Conservation (phyloP, 495 filamentous ascomycete genomes). For the Endocarpon pusillum region DNA sequence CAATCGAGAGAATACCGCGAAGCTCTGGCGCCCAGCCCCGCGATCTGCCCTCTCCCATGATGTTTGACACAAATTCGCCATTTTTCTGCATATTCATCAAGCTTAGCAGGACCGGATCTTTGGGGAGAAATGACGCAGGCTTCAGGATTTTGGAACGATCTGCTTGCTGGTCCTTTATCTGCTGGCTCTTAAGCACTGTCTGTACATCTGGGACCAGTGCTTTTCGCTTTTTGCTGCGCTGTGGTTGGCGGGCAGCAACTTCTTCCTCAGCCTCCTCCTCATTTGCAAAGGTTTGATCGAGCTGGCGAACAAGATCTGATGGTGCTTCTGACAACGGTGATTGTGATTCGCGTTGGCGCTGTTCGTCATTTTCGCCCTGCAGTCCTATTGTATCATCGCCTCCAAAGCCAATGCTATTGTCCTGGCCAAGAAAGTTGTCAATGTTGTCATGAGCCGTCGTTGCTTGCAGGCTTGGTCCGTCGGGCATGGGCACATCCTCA, state of each 20-base stretch:
- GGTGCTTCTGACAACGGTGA: conserved; percentile 25
- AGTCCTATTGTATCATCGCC: conserved; percentile 25
- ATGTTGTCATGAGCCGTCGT: conserved; percentile 18
- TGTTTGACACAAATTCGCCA: conserved; percentile 65
- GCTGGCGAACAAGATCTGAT: conserved; percentile 34
- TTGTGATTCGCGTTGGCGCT: conserved; percentile 38
- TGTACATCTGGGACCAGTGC: conserved; percentile 51
- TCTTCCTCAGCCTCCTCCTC: conserved; percentile 32
- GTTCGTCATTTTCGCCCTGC: conserved; percentile 32
- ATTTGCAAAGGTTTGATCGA: conserved; percentile 35
- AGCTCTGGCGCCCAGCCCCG: conserved; percentile 82
- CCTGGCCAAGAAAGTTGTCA: conserved; percentile 13
- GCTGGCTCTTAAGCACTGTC: conserved; percentile 35
- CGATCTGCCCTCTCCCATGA: conserved; percentile 59
- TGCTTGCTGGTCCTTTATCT: conserved; percentile 64
- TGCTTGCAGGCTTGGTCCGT: conserved; percentile 19
- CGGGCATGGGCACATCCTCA: conserved; percentile 28
- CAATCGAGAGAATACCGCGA: conserved; percentile 65
- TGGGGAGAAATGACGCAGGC: conserved; percentile 58
- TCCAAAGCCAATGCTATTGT: conserved; percentile 30
- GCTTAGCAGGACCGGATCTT: conserved; percentile 69
- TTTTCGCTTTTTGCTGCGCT: conserved; percentile 61
- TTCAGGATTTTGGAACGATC: conserved; percentile 69
- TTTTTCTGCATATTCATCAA: conserved; percentile 82
- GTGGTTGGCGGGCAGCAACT: conserved; percentile 35